Base-by-base conservation (phyloP, 495 filamentous ascomycete genomes). In the Haplographium delicatum region DNA sequence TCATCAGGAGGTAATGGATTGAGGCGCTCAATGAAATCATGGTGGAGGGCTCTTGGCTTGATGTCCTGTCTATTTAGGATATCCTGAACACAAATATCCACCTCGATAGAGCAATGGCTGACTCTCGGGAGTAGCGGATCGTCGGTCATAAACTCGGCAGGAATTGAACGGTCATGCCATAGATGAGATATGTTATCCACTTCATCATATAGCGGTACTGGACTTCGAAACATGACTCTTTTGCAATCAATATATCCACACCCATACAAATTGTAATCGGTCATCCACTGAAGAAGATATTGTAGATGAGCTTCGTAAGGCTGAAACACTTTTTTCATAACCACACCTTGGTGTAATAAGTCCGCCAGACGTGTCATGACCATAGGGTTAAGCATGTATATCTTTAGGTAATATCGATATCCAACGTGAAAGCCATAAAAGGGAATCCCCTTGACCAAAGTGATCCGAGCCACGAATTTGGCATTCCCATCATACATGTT, bases 391-490 rank as follows among this genome's bases (percentile, higher is more conserved):
- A 96, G 72, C 59, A 96, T 76, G 63, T 98, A 97, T 13, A 97
- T 85, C 60, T 97, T 97, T 58, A 95, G 81, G 64, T 86, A 97
- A 65, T 88, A 88, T 16, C 76, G 78, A 64, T 95, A 96, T 45
- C 93, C 93, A 30, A 96, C 88, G 69, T 94, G 76, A 62, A 87
- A 97, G 15, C 93, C 93, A 64, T 93, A 97, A 68, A 96, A 98
- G 1, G 93, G 94, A 15, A 93, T 74, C 7, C 91, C 93, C 66
- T 98, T 97, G 51, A 95, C 84, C 1, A 96, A 72, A 13, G 84
- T 88, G 59, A 98, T 88, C 59, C 91, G 85, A 5, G 88, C 91
- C 37, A 98, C 90, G 63, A 83, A 95, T 26, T 73, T 74, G 16
- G 77, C 70, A 44, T 82, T 83, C 28, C 74, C 76, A 53, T 87